These are phyloP conservation scores for Mycena rebaudengoi DNA, from an alignment of 768 basidiomycete species.

Conservation along the genomic window DNA sequence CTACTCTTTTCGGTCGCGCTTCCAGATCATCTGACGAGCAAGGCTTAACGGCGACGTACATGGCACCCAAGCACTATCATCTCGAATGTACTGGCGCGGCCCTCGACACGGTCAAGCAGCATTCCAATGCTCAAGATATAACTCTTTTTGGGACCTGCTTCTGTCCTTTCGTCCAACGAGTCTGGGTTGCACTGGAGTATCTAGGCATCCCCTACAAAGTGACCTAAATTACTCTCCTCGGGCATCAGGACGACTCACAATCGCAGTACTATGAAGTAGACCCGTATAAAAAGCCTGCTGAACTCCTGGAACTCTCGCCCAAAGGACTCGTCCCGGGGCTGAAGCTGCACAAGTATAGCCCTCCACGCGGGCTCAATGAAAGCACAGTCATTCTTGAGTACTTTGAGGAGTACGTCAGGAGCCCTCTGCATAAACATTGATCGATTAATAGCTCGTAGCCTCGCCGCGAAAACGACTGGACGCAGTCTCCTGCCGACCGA, in stretches of 20 bases:
- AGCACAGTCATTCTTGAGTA: conserved; percentile 83
- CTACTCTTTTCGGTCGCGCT: too few relatives aligned
- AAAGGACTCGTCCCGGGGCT: conserved; percentile 84
- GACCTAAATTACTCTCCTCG: conserved; percentile 25
- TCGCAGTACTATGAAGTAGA: conserved; percentile 87
- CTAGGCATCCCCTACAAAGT: conserved; percentile 78
- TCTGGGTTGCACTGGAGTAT: conserved; percentile 79
- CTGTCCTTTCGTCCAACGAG: conserved; percentile 86
- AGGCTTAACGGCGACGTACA: too few relatives aligned
- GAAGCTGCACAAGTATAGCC: conserved; percentile 59
- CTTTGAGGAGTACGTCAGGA: conserved; percentile 70
- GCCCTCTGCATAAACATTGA: not conserved
- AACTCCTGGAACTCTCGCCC: conserved; percentile 82
- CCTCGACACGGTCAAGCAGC: conserved; percentile 61
- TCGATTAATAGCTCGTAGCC: conserved; percentile 40
- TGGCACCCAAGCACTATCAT: conserved; percentile 42
- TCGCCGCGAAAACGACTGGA: conserved; percentile 57
- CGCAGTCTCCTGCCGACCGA: conserved; percentile 67
- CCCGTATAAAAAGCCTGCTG: conserved; percentile 83
- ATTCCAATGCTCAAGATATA: conserved; percentile 57
- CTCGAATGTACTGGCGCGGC: conserved; percentile 57
- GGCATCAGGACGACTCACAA: too few relatives aligned
- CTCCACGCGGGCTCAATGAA: conserved; percentile 75
- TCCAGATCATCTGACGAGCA: too few relatives aligned
- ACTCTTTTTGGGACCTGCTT: conserved; percentile 79